These are phyloP conservation scores for Rhodotorula sp. DNA, from an alignment of 1,284 basidiomycete species.

Conservation along the genomic window DNA sequence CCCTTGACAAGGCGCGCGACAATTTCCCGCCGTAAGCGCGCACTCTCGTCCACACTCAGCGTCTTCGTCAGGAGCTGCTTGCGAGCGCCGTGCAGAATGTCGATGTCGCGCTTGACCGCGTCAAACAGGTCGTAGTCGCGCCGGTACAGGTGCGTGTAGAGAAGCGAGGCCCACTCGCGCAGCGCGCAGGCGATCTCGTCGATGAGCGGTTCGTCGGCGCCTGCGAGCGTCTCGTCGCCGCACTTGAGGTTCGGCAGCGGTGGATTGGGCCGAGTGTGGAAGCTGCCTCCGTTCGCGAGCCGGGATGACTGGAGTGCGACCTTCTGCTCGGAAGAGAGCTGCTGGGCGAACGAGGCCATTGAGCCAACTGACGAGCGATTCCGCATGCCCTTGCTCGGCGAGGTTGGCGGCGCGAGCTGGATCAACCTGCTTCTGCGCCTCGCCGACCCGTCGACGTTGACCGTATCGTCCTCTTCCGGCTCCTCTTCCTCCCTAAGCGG, in stretches of 20 bases:
- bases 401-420: not conserved
- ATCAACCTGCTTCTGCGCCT: not conserved
- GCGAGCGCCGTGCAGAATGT: constrained; percentile 83
- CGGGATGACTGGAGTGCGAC: constrained; percentile 35
- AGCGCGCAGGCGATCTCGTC: constrained; percentile 97
- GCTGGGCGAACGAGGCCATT: constrained; percentile 20
- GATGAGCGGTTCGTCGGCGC: constrained; percentile 80
- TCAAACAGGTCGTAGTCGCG: constrained; percentile 89
- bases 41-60: constrained; percentile 81
- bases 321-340: constrained; percentile 29
- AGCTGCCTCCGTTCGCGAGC: constrained; percentile 8
- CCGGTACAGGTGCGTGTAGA: constrained; percentile 84
- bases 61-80: constrained; percentile 86
- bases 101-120: constrained; percentile 83
- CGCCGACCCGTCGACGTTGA: not conserved
- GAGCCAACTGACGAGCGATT: constrained; percentile 31
- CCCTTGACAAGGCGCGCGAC: constrained; percentile 84
- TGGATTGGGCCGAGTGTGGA: constrained; percentile 70
- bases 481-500: constrained; percentile 75
- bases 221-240: constrained; percentile 83
- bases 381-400: constrained; percentile 6
- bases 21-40: constrained; percentile 78
- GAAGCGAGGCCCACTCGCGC: constrained; percentile 89
- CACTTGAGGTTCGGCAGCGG: constrained; percentile 90
- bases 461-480: constrained; percentile 50